phyloP scores from a whole-genome alignment of 1,284 basidiomycete species.

The Ustilago lituana region DNA sequence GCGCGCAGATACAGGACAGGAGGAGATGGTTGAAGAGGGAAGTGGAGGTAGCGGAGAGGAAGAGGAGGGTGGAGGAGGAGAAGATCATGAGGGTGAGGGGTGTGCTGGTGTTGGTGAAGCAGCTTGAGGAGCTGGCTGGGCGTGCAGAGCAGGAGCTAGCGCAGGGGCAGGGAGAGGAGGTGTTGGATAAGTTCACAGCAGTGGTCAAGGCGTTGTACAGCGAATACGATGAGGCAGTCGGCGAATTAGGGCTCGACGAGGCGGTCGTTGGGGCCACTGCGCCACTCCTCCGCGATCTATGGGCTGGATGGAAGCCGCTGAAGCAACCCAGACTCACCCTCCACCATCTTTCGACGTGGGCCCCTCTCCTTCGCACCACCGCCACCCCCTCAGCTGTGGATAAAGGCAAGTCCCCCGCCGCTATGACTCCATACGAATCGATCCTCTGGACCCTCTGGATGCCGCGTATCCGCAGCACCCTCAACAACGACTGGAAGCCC shows the following conservation, averaged over 20 bases:
- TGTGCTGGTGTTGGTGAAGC: slow-evolving; percentile 36
- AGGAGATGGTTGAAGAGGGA: slow-evolving; percentile 75
- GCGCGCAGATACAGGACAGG: slow-evolving; percentile 80
- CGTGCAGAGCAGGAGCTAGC: background rate
- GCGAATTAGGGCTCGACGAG: slow-evolving; percentile 73
- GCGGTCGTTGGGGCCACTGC: slow-evolving; percentile 89
- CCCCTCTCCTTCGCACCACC: slow-evolving; percentile 72
- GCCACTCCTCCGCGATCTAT: slow-evolving; percentile 76
- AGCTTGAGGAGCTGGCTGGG: slow-evolving; percentile 29
- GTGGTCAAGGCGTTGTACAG: slow-evolving; percentile 21
- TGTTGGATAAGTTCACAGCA: slow-evolving; percentile 27
- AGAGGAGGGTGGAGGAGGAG: slow-evolving; percentile 74
- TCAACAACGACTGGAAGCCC: slow-evolving; percentile 83
- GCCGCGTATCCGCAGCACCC: slow-evolving; percentile 84
- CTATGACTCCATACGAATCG: slow-evolving; percentile 95
- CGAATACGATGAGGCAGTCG: slow-evolving; percentile 20
- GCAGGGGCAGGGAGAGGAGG: background rate
- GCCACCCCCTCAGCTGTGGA: background rate
- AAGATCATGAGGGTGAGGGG: slow-evolving; percentile 51
- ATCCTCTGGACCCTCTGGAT: slow-evolving; percentile 94
- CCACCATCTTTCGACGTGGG: slow-evolving; percentile 75
- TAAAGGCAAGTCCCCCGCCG: slow-evolving; percentile 1
- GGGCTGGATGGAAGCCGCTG: slow-evolving; percentile 78
- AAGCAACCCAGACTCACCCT: slow-evolving; percentile 75
- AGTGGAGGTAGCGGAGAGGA: slow-evolving; percentile 75